Evolutionary conservation across 2,329 filamentous ascomycete species (phyloP).

Genomic region (Neobulgaria alba): DNA sequence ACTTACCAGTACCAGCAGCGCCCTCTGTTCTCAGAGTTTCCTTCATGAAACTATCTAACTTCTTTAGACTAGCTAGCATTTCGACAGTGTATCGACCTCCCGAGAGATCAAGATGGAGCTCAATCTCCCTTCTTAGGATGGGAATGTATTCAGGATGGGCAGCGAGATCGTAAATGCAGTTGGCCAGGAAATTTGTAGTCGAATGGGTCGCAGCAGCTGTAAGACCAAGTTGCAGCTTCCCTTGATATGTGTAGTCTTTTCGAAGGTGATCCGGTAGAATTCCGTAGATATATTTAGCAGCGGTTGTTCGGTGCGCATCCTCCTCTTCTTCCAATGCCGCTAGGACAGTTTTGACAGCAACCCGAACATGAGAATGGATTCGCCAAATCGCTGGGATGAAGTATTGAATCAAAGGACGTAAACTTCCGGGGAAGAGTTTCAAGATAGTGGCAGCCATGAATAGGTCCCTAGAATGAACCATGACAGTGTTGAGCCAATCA

Average conservation of each 20-base stretch:
- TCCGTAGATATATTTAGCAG: not conserved
- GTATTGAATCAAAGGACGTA: not conserved
- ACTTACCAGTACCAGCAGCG: not conserved
- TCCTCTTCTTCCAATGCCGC: not conserved
- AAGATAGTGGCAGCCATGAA: not conserved
- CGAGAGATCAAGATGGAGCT: conserved; percentile 1
- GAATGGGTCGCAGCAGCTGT: conserved; percentile 43
- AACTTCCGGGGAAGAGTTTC: not conserved
- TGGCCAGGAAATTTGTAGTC: conserved; percentile 36
- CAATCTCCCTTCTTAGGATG: conserved; percentile 10
- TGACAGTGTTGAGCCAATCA: not conserved
- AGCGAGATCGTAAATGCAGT: conserved; percentile 44
- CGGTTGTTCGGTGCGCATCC: not conserved
- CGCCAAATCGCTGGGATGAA: not conserved
- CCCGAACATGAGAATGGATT: not conserved
- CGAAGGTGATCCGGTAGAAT: not conserved
- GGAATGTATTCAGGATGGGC: conserved; percentile 31
- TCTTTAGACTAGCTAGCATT: conserved; percentile 10
- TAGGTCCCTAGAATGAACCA: not conserved
- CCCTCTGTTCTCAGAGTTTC: not conserved
- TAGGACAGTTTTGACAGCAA: not conserved
- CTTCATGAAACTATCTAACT: conserved; percentile 15
- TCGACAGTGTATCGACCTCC: conserved; percentile 11
- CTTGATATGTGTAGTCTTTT: not conserved
- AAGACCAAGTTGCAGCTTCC: conserved; percentile 17